phyloP scores from a whole-genome alignment of 2,329 filamentous ascomycete species.

The Seiridium cupressi region DNA sequence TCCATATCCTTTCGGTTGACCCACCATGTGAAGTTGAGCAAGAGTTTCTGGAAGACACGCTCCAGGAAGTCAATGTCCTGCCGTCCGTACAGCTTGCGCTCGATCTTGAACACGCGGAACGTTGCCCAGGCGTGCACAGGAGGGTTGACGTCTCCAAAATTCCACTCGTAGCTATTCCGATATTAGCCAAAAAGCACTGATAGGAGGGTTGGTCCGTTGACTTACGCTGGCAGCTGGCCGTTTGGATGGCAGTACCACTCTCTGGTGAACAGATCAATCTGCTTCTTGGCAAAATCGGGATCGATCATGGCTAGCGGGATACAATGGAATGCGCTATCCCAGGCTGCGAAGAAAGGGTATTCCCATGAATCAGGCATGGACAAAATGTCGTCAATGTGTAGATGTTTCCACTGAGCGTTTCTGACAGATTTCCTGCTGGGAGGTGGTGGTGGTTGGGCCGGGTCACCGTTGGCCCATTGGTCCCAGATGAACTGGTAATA shows the following conservation, averaged over 20 bases:
- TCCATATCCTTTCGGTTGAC: slow-evolving; percentile 94
- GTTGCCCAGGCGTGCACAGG: slow-evolving; percentile 96
- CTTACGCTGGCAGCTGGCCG: slow-evolving; percentile 84
- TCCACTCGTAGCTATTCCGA: slow-evolving; percentile 73
- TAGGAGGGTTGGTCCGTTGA: slow-evolving; percentile 10
- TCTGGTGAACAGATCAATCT: slow-evolving; percentile 90
- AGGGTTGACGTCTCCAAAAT: slow-evolving; percentile 95
- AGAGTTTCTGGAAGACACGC: slow-evolving; percentile 91
- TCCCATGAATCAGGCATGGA: slow-evolving; percentile 99
- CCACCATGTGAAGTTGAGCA: slow-evolving; percentile 99
- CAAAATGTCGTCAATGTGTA: slow-evolving; percentile 90
- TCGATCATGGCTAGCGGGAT: slow-evolving; percentile 97
- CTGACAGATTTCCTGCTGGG: slow-evolving; percentile 75
- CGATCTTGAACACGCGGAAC: slow-evolving; percentile 96
- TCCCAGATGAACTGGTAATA: slow-evolving; percentile 97
- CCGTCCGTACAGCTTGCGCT: slow-evolving; percentile 92
- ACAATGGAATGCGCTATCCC: slow-evolving; percentile 96
- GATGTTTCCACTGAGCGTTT: slow-evolving; percentile 89
- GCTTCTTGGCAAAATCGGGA: slow-evolving; percentile 96
- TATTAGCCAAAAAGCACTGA: slow-evolving; percentile 13
- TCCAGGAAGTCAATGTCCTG: slow-evolving; percentile 96
- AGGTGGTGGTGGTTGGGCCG: slow-evolving; percentile 82
- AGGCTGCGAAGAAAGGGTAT: slow-evolving; percentile 96
- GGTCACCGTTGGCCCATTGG: slow-evolving; percentile 95
- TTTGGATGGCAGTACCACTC: slow-evolving; percentile 99